A percentile compares a stretch with the other conserved stretches of the same genome.
Evolutionary conservation across 306 rosid genomes (phyloP).

Genomic region (Gynostemma pentaphyllum): DNA sequence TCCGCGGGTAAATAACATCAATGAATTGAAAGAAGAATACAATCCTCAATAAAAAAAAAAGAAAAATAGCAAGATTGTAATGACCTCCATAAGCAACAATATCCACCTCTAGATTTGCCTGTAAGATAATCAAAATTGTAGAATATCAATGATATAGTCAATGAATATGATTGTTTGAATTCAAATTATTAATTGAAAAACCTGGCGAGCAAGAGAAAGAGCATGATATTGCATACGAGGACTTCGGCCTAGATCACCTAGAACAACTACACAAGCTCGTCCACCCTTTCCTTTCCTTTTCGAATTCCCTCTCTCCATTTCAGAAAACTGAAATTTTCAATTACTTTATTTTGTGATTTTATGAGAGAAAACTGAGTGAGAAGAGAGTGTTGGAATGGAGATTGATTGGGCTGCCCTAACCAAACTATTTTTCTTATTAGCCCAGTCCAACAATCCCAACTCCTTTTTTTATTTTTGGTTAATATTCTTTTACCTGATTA

Average conservation of each 20-base stretch:
- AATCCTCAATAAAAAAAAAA: background rate
- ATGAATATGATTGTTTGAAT: background rate
- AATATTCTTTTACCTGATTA: too few relatives aligned
- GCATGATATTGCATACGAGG: constrained; percentile 99
- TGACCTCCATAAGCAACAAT: constrained; percentile 92
- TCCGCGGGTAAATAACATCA: too few relatives aligned
- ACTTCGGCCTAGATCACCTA: constrained; percentile 92
- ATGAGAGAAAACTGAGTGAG: too few relatives aligned
- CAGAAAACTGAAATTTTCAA: too few relatives aligned
- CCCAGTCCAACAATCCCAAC: too few relatives aligned
- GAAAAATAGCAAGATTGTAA: background rate
- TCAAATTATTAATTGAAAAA: constrained; percentile 7
- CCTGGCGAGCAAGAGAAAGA: constrained; percentile 88
- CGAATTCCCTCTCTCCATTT: constrained; percentile 12
- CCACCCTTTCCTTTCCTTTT: constrained; percentile 37
- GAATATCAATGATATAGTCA: background rate
- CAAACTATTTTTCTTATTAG: too few relatives aligned
- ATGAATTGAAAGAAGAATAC: too few relatives aligned
- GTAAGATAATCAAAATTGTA: constrained; percentile 15
- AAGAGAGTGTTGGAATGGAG: too few relatives aligned
- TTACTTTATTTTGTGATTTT: too few relatives aligned
- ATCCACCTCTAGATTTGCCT: constrained; percentile 72
- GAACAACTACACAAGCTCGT: constrained; percentile 85
- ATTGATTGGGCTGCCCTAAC: too few relatives aligned
- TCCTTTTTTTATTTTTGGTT: too few relatives aligned